These are phyloP conservation scores for Trypanosoma theileri DNA, from an alignment of 208 protist genomes.

Conservation along the genomic window DNA sequence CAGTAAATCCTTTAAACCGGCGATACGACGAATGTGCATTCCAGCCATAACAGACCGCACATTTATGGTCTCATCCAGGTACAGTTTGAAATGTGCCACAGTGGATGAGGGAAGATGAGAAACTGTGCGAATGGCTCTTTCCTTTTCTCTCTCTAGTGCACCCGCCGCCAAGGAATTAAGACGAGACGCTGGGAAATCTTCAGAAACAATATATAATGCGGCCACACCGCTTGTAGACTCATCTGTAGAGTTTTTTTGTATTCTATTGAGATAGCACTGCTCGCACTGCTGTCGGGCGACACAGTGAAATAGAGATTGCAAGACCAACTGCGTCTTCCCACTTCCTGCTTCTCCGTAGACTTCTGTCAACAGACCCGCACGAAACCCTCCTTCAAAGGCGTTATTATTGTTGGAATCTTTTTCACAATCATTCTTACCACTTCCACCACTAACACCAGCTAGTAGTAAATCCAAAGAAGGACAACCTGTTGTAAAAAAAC, in stretches of 20 bases:
- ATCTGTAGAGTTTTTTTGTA: background rate
- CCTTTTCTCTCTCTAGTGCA: conserved; percentile 12
- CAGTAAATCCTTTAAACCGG: conserved; percentile 36
- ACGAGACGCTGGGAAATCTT: conserved; percentile 53
- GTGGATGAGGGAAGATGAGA: conserved; percentile 24
- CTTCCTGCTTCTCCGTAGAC: conserved; percentile 74
- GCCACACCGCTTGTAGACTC: conserved; percentile 11
- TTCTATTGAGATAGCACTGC: background rate
- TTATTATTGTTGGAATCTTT: background rate
- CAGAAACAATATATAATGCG: conserved; percentile 59
- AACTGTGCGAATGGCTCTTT: conserved; percentile 17
- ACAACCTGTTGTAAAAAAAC: conserved; percentile 44
- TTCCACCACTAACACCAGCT: conserved; percentile 13
- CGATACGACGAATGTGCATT: conserved; percentile 48
- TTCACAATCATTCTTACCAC: too few relatives aligned
- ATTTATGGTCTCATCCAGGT: conserved; percentile 25
- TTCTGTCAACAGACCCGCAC: conserved; percentile 59
- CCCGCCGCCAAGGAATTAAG: conserved; percentile 27
- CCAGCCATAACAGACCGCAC: conserved; percentile 38
- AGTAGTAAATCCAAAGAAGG: conserved; percentile 33
- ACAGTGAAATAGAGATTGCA: conserved; percentile 61
- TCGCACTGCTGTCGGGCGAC: conserved; percentile 32
- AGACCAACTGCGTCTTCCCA: conserved; percentile 74
- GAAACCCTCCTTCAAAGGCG: conserved; percentile 34
- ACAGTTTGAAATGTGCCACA: conserved; percentile 21